Evolutionary conservation across 2,329 filamentous ascomycete species (phyloP), one percentile per base, ranked within the genome.

Genomic region (Diplocarpon mali): DNA sequence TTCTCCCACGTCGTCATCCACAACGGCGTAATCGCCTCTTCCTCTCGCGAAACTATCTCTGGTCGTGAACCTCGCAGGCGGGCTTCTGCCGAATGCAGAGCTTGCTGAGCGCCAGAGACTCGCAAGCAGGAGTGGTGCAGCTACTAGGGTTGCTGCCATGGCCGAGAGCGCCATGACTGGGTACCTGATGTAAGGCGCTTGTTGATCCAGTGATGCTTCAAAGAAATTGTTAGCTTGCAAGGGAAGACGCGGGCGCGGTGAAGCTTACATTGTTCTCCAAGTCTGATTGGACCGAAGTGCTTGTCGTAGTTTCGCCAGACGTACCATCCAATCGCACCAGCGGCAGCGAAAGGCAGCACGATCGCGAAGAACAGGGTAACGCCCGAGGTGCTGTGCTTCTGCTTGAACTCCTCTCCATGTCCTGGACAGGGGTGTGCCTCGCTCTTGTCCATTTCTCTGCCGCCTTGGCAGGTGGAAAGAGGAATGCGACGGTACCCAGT

Each of bases 1-100:
- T 69, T 96, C 90, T 39, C 90, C 90, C 63, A 96, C 92, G 61
- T 96, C 92, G 40, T 92, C 85, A 57, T 94, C 88, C 41, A 95
- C 87, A 57, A 83, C 75, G 13, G 81, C 78, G 63, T 96, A 96
- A 63, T 95, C 86, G n/a, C 84, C 82, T 45, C 85, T 76, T 1
- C 86, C 83, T 45, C 88, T 76, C 5, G 88, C 84, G 66, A 98
- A 98, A 49, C 85, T 90, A 58, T 85, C 85, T 47, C 93, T 72
- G 40, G 85, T 94, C 13, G 88, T 92, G 62, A 93, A 98, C 45
- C 71, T 69, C 48, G 69, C 68, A 8, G 57, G 58, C 27, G 72
- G 37, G 10, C 73, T 65, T 9, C 71, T 62, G 20, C 76, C 72
- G 38, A 69, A 68, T 0, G 72, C 68, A 14, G 65, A 79, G 55